Evolutionary conservation across 148 eudicot species (phyloP).

Genomic region (Salicornia ramosissima): DNA sequence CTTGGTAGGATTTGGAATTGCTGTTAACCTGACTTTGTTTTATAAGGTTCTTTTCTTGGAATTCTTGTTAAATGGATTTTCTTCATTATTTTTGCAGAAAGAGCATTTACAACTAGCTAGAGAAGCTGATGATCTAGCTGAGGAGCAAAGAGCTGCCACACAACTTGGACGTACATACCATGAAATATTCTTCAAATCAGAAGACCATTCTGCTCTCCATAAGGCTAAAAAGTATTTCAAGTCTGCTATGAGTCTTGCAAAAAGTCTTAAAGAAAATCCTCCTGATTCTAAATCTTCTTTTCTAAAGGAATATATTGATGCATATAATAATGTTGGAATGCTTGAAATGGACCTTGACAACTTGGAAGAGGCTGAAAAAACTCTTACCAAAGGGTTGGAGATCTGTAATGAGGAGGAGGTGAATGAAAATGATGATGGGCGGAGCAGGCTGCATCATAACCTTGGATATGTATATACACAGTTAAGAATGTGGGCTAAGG

Average conservation of each 20-base stretch:
- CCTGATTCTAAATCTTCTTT: constrained; percentile 44
- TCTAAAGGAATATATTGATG: constrained; percentile 85
- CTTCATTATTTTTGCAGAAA: constrained; percentile 41
- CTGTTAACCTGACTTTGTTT: neutral
- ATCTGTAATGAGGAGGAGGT: constrained; percentile 96
- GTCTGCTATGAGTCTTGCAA: constrained; percentile 67
- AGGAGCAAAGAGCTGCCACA: constrained; percentile 96
- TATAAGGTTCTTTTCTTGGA: neutral
- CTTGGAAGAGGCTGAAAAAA: constrained; percentile 66
- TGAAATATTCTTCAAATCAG: constrained; percentile 61
- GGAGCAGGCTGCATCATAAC: constrained; percentile 88
- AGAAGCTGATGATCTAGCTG: constrained; percentile 59
- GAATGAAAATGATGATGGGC: constrained; percentile 57
- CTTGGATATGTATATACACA: constrained; percentile 77
- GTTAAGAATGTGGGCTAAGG: constrained; percentile 72
- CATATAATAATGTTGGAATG: constrained; percentile 90
- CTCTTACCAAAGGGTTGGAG: constrained; percentile 60
- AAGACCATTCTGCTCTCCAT: constrained; percentile 53
- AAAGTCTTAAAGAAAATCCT: constrained; percentile 56
- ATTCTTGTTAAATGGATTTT: neutral
- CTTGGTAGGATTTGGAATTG: neutral
- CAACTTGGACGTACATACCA: constrained; percentile 97
- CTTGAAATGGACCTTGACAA: constrained; percentile 89
- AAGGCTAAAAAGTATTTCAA: constrained; percentile 83
- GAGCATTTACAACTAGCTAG: constrained; percentile 84